A percentile compares a stretch with the other conserved stretches of the same genome.
Conservation (phyloP, 2,329 filamentous ascomycete genomes). For the Xylaria multiplex region DNA sequence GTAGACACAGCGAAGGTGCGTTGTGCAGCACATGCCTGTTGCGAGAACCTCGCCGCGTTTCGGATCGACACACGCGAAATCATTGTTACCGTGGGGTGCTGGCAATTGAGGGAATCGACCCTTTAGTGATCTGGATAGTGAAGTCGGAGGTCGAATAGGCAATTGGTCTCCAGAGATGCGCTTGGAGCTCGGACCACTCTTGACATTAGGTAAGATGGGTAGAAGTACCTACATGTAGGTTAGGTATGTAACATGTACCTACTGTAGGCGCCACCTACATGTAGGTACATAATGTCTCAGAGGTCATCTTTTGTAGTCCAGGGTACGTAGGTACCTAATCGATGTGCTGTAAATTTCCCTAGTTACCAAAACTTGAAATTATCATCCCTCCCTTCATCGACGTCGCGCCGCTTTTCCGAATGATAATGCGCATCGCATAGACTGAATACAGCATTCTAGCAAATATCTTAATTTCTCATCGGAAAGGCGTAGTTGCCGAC, state of each 20-base stretch:
- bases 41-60: constrained; percentile 56
- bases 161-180: constrained; percentile 32
- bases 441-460: neutral
- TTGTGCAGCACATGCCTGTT: constrained; percentile 56
- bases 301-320: neutral
- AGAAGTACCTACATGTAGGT: no score
- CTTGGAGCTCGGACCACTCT: constrained; percentile 40
- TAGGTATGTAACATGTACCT: no score
- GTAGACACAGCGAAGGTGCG: constrained; percentile 62
- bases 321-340: neutral
- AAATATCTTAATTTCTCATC: neutral
- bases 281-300: neutral
- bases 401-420: neutral
- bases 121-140: constrained; percentile 29
- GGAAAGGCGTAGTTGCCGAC: neutral
- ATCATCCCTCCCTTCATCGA: neutral
- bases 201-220: neutral
- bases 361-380: neutral
- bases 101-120: constrained; percentile 44
- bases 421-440: neutral
- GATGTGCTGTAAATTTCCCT: neutral
- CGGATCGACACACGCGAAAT: constrained; percentile 55
- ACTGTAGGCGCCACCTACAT: neutral
- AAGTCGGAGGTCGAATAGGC: constrained; percentile 39
- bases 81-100: constrained; percentile 59